Conservation (phyloP, 2,329 filamentous ascomycete species). For the Colletotrichum camelliae region DNA sequence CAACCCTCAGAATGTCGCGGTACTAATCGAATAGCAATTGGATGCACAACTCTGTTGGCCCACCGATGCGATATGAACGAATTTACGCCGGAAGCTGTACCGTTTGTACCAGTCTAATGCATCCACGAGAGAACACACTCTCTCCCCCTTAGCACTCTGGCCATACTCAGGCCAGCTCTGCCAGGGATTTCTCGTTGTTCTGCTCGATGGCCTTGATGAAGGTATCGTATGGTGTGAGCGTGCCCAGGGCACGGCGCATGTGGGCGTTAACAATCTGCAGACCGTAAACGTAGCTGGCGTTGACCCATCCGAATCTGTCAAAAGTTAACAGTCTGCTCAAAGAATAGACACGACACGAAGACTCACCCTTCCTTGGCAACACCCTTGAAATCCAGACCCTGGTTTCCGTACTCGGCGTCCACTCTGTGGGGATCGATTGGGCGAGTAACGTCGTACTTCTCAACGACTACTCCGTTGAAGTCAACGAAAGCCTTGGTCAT, state of each 20-base stretch:
- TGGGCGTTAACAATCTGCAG: slow-evolving; percentile 87
- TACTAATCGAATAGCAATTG: not conserved
- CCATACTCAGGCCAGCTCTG: slow-evolving; percentile 39
- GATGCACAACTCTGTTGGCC: not conserved
- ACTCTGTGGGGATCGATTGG: slow-evolving; percentile 91
- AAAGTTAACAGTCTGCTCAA: slow-evolving; percentile 30
- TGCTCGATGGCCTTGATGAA: slow-evolving; percentile 73
- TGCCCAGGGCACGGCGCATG: slow-evolving; percentile 86
- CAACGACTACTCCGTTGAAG: slow-evolving; percentile 96
- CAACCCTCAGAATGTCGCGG: not conserved
- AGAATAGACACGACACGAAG: not conserved
- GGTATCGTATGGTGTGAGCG: slow-evolving; percentile 84
- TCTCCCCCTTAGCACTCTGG: not conserved
- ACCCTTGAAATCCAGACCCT: slow-evolving; percentile 93
- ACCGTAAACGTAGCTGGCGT: slow-evolving; percentile 95
- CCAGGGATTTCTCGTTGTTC: slow-evolving; percentile 58
- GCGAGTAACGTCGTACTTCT: slow-evolving; percentile 97
- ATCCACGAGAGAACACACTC: not conserved
- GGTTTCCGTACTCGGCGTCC: slow-evolving; percentile 97
- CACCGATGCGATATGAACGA: not conserved
- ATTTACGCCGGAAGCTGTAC: not conserved
- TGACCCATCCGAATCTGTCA: slow-evolving; percentile 94
- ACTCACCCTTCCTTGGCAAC: slow-evolving; percentile 95
- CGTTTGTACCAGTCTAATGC: not conserved
- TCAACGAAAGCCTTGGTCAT: slow-evolving; percentile 98